A percentile compares a stretch with the other conserved stretches of the same genome.
These are phyloP conservation scores for Theobroma cacao DNA, from an alignment of 345 rosid genomes.

Conservation along the genomic window DNA sequence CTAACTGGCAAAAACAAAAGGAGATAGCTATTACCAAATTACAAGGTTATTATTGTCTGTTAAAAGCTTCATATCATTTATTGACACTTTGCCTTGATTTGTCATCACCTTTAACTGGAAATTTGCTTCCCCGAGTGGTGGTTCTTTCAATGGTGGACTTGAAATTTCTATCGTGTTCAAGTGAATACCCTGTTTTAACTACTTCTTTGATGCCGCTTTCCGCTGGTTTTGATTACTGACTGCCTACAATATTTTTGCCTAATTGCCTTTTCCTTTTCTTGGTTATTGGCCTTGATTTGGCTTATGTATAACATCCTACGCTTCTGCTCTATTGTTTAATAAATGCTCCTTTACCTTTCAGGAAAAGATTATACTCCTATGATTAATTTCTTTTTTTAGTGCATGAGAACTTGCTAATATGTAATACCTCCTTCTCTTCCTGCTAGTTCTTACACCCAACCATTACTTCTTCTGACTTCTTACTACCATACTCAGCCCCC, in stretches of 20 bases:
- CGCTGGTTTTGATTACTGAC: neutral
- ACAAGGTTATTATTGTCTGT: neutral
- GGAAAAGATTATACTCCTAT: neutral
- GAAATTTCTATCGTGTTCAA: neutral
- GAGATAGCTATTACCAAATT: neutral
- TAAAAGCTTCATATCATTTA: neutral
- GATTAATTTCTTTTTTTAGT: neutral
- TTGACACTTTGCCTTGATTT: neutral
- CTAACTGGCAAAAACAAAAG: no score
- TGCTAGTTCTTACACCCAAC: neutral
- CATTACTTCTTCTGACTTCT: neutral
- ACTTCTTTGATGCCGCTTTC: neutral
- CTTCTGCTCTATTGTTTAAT: no score
- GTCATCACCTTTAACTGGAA: neutral
- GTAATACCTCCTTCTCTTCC: neutral
- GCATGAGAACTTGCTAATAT: neutral
- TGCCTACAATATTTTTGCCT: no score
- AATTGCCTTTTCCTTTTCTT: no score
- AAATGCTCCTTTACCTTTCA: neutral
- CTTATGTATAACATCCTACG: no score
- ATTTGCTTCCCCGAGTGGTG: neutral
- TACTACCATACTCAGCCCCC: no score
- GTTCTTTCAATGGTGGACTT: neutral
- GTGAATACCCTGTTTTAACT: neutral
- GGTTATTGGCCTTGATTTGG: no score